Evolutionary conservation across 768 basidiomycete genomes (phyloP).

Genomic region (Kwoniella newhampshirensis): DNA sequence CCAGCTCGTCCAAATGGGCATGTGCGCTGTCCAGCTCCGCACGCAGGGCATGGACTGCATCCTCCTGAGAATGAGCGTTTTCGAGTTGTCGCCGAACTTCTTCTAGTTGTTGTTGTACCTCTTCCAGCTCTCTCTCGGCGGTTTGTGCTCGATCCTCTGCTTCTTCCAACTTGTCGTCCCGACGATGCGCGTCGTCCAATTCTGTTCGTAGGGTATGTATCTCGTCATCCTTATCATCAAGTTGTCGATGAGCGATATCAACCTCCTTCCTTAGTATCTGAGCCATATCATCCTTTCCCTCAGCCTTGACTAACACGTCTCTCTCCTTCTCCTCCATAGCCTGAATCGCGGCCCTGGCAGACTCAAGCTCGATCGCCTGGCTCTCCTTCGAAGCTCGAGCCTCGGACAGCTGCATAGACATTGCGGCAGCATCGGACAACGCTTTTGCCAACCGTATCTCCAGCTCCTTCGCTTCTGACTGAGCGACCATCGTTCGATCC

Average conservation of each 20-base stretch:
- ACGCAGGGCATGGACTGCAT: slow-evolving; percentile 10
- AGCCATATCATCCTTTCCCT: slow-evolving; percentile 1
- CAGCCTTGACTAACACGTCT: slow-evolving; percentile 18
- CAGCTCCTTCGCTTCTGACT: slow-evolving; percentile 36
- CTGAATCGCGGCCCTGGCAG: not conserved
- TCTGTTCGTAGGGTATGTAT: too few relatives aligned
- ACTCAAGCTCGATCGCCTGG: not conserved
- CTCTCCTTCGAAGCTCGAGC: not conserved
- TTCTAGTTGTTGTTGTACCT: slow-evolving; percentile 8
- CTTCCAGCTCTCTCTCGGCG: not conserved
- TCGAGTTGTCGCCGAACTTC: not conserved
- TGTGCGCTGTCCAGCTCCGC: slow-evolving; percentile 20
- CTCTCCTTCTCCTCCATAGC: slow-evolving; percentile 19
- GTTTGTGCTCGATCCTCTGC: not conserved
- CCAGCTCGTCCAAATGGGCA: slow-evolving; percentile 1
- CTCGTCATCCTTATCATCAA: not conserved
- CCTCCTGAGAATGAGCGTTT: not conserved
- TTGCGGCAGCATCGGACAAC: slow-evolving; percentile 19
- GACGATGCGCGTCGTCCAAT: too few relatives aligned
- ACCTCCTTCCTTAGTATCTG: not conserved
- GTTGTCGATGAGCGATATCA: slow-evolving; percentile 13
- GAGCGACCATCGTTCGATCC: slow-evolving; percentile 28
- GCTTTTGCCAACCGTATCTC: slow-evolving; percentile 43
- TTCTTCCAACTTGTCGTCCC: not conserved
- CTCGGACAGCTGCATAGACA: slow-evolving; percentile 5